A percentile compares a stretch with the other conserved stretches of the same genome.
phyloP scores from a whole-genome alignment of 306 rosid genomes.

The Heteromeles arbutifolia region DNA sequence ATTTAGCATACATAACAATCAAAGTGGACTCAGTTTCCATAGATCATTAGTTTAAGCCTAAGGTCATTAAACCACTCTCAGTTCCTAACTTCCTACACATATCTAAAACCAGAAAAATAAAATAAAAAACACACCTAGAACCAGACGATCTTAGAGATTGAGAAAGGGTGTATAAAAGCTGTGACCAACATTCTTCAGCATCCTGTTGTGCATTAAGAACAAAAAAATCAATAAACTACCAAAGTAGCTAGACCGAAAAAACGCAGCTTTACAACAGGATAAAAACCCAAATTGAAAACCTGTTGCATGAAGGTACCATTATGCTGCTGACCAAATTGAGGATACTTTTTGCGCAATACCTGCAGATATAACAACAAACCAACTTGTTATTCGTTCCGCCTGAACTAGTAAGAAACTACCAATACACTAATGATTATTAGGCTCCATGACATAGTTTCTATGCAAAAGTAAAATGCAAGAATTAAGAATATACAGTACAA shows the following conservation, averaged over 20 bases:
- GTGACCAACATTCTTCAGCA: conserved; percentile 99
- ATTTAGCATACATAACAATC: neutral
- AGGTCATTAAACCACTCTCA: neutral
- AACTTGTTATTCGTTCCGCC: neutral
- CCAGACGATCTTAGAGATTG: conserved; percentile 76
- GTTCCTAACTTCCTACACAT: conserved; percentile 9
- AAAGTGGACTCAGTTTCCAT: neutral
- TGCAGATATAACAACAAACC: conserved; percentile 32
- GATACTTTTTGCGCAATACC: conserved; percentile 89
- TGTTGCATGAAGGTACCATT: conserved; percentile 92
- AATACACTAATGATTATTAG: neutral
- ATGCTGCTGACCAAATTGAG: conserved; percentile 96
- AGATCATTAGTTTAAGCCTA: neutral
- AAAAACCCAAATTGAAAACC: conserved; percentile 35
- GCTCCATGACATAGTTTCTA: neutral
- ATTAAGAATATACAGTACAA: neutral
- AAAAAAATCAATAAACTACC: conserved; percentile 11
- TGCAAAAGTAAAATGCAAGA: neutral
- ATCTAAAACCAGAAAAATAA: neutral
- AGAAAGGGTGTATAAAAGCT: conserved; percentile 88
- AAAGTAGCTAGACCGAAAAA: neutral
- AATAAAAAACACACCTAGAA: conserved; percentile 50
- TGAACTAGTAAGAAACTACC: neutral
- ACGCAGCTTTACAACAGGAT: conserved; percentile 6
- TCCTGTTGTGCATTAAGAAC: conserved; percentile 50